These are phyloP conservation scores for Cicer arietinum DNA, from an alignment of 306 rosid species.

Conservation along the genomic window DNA sequence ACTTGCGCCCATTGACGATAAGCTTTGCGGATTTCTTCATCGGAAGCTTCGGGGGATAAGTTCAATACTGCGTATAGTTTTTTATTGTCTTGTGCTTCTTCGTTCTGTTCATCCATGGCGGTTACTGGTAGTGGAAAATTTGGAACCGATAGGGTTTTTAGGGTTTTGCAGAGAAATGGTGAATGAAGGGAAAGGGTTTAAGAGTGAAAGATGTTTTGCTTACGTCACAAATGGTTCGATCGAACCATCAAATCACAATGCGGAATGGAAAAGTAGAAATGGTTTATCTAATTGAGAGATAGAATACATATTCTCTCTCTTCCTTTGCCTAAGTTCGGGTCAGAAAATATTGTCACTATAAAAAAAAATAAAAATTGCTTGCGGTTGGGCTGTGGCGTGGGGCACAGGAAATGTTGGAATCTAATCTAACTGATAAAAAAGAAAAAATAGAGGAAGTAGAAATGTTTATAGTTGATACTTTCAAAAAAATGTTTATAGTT, in stretches of 20 bases:
- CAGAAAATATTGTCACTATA: neutral
- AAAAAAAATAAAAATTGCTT: neutral
- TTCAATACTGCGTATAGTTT: conserved; percentile 88
- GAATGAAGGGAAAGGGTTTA: conserved; percentile 41
- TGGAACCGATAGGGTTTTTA: conserved; percentile 20
- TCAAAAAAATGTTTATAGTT: too few relatives aligned
- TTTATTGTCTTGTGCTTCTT: conserved; percentile 59
- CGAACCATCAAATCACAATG: neutral
- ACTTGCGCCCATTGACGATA: conserved; percentile 98
- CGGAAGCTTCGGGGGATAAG: conserved; percentile 91
- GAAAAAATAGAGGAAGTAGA: too few relatives aligned
- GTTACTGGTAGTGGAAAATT: conserved; percentile 9
- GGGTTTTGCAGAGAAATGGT: conserved; percentile 56
- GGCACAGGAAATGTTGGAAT: neutral
- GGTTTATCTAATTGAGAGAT: neutral
- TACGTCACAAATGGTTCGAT: conserved; percentile 39
- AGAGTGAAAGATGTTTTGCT: conserved; percentile 32
- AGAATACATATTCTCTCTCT: neutral
- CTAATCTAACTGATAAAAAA: too few relatives aligned
- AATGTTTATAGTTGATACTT: too few relatives aligned
- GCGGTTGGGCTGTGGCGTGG: neutral
- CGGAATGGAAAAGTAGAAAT: neutral
- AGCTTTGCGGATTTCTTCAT: conserved; percentile 94
- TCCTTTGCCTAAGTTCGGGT: conserved; percentile 6
- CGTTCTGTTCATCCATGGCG: conserved; percentile 60